A percentile compares a stretch with the other conserved stretches of the same genome.
phyloP scores from a whole-genome alignment of 78 protist genomes.

The Dictyostelium brefeldianum region DNA sequence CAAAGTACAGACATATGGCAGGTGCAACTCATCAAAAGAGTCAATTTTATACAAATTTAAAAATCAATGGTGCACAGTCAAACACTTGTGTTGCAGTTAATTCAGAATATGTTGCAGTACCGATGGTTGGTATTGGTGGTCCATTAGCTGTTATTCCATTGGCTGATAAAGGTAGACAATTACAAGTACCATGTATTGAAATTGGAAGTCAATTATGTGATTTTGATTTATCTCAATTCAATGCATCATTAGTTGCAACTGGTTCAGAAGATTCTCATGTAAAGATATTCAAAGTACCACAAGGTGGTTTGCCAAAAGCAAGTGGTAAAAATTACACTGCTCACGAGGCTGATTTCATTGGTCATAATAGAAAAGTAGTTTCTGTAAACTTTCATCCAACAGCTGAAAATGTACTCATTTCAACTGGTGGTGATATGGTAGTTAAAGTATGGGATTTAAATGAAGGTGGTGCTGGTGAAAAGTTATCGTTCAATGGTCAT shows the following conservation, averaged over 20 bases:
- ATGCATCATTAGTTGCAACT: conserved; percentile 70
- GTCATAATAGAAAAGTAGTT: conserved; percentile 89
- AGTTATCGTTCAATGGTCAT: conserved; percentile 38
- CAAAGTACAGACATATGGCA: conserved; percentile 77
- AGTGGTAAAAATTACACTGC: conserved; percentile 49
- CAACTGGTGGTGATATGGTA: conserved; percentile 68
- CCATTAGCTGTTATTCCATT: conserved; percentile 78
- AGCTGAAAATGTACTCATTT: conserved; percentile 85
- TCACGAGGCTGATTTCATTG: conserved; percentile 54
- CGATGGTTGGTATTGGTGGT: conserved; percentile 83
- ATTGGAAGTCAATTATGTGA: conserved; percentile 69
- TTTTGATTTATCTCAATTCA: conserved; percentile 63
- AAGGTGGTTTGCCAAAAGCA: conserved; percentile 78
- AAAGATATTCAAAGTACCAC: conserved; percentile 70
- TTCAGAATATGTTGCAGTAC: conserved; percentile 76
- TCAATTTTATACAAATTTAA: conserved; percentile 72
- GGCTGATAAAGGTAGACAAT: conserved; percentile 57
- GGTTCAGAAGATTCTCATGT: conserved; percentile 82
- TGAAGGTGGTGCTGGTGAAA: conserved; percentile 1
- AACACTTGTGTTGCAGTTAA: conserved; percentile 74
- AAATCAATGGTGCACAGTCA: conserved; percentile 45
- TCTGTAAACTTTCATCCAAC: conserved; percentile 86
- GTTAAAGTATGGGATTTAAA: conserved; percentile 91
- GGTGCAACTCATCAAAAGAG: conserved; percentile 63
- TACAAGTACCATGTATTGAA: conserved; percentile 80